Conservation (phyloP, 805 yeast species). For the Lipomyces yamadae region DNA sequence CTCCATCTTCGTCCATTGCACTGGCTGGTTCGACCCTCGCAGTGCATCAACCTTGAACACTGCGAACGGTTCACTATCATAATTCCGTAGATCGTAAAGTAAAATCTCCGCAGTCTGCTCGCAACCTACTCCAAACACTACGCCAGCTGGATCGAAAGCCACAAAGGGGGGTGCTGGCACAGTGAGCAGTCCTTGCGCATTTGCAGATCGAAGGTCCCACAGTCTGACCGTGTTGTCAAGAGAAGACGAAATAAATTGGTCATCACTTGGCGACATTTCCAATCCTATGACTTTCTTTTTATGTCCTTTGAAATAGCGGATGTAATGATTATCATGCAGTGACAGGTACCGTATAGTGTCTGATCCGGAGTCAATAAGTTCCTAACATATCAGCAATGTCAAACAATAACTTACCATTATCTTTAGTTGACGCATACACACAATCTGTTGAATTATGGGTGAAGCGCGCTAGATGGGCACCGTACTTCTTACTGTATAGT, state of each 20-base stretch:
- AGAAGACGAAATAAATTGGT: slow-evolving; percentile 68
- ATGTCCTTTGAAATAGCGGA: slow-evolving; percentile 89
- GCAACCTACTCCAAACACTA: slow-evolving; percentile 73
- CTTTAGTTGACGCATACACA: slow-evolving; percentile 81
- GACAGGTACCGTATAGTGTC: slow-evolving; percentile 68
- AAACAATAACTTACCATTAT: slow-evolving; percentile 57
- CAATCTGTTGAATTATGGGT: slow-evolving; percentile 75
- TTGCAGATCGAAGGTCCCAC: slow-evolving; percentile 81
- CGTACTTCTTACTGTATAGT: slow-evolving; percentile 85
- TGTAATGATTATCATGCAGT: slow-evolving; percentile 74
- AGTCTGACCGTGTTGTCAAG: slow-evolving; percentile 77
- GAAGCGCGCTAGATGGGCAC: slow-evolving; percentile 84
- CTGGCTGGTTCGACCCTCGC: slow-evolving; percentile 28
- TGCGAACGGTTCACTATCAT: slow-evolving; percentile 62
- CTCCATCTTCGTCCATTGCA: slow-evolving; percentile 66
- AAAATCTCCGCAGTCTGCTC: slow-evolving; percentile 53
- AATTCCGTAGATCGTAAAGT: slow-evolving; percentile 64
- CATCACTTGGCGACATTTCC: slow-evolving; percentile 73
- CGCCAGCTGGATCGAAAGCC: slow-evolving; percentile 84
- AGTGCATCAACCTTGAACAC: slow-evolving; percentile 50
- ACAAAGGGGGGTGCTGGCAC: slow-evolving; percentile 60
- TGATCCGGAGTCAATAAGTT: slow-evolving; percentile 4
- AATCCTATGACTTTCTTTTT: slow-evolving; percentile 72
- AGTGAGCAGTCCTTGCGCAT: slow-evolving; percentile 65
- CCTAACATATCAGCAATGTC: not conserved